Evolutionary conservation across 495 filamentous ascomycete species (phyloP).

Genomic region (Lindgomyces ingoldianus): DNA sequence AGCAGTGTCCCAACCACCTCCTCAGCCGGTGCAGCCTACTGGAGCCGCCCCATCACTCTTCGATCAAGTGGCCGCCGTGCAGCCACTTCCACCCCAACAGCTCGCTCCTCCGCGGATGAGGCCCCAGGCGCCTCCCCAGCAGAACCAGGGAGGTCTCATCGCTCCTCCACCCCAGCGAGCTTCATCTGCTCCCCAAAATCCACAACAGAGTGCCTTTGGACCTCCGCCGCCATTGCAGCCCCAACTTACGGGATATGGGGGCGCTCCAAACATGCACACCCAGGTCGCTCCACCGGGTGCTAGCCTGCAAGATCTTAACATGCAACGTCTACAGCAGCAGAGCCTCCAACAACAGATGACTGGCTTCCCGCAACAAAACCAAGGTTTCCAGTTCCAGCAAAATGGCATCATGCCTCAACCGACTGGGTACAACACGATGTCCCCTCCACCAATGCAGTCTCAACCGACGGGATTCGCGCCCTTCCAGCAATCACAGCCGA

Average conservation of each 20-base stretch:
- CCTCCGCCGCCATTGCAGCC: slow-evolving; percentile 73
- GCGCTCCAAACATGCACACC: slow-evolving; percentile 47
- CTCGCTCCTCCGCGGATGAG: slow-evolving; percentile 61
- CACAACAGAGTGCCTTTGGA: slow-evolving; percentile 71
- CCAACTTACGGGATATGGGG: slow-evolving; percentile 75
- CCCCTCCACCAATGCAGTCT: slow-evolving; percentile 52
- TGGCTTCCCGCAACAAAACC: slow-evolving; percentile 31
- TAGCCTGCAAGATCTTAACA: slow-evolving; percentile 69
- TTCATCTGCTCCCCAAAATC: slow-evolving; percentile 84
- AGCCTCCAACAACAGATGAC: slow-evolving; percentile 58
- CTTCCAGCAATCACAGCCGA: slow-evolving; percentile 43
- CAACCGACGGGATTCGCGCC: slow-evolving; percentile 61
- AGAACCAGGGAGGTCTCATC: slow-evolving; percentile 65
- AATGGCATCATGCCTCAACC: slow-evolving; percentile 39
- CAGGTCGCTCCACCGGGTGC: slow-evolving; percentile 70
- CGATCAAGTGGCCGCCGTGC: slow-evolving; percentile 37
- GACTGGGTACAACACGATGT: slow-evolving; percentile 23
- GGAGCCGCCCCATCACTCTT: slow-evolving; percentile 33
- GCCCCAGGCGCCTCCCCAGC: slow-evolving; percentile 67
- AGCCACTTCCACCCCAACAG: slow-evolving; percentile 50
- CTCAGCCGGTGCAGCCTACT: slow-evolving; percentile 36
- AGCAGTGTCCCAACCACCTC: slow-evolving; percentile 45
- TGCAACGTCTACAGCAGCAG: slow-evolving; percentile 60
- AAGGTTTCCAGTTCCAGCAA: slow-evolving; percentile 30
- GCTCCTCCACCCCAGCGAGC: slow-evolving; percentile 83